A percentile compares a stretch with the other conserved stretches of the same genome.
These are phyloP conservation scores for Leptographium lundbergii DNA, from an alignment of 2,329 filamentous ascomycete species.

Conservation along the genomic window DNA sequence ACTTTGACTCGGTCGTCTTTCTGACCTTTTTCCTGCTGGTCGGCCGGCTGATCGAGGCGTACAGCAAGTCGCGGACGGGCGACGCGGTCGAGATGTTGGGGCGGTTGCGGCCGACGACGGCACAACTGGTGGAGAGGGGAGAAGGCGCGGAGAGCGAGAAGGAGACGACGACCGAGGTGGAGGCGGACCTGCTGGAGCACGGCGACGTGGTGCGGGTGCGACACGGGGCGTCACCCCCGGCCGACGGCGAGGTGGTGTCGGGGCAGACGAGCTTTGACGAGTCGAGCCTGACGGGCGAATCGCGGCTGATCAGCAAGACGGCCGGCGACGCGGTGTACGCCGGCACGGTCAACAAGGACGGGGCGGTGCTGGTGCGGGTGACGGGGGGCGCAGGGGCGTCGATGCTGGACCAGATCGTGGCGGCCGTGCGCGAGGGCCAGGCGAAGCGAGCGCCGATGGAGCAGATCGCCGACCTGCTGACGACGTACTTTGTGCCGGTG, in stretches of 20 bases:
- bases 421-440: slow-evolving; percentile 65
- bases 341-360: slow-evolving; percentile 61
- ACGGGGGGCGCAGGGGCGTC: slow-evolving; percentile 55
- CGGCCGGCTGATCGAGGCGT: slow-evolving; percentile 68
- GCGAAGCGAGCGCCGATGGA: slow-evolving; percentile 65
- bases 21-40: slow-evolving; percentile 74
- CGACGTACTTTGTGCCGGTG: slow-evolving; percentile 64
- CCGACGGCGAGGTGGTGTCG: slow-evolving; percentile 57
- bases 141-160: slow-evolving; percentile 11
- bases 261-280: slow-evolving; percentile 69
- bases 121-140: slow-evolving; percentile 48
- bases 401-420: slow-evolving; percentile 70
- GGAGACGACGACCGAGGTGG: slow-evolving; percentile 17
- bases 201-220: slow-evolving; percentile 64
- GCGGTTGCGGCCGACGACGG: slow-evolving; percentile 65
- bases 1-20: slow-evolving; percentile 91
- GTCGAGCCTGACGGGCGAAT: slow-evolving; percentile 76
- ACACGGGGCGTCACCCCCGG: slow-evolving; percentile 72
- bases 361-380: slow-evolving; percentile 48
- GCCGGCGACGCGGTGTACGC: slow-evolving; percentile 54
- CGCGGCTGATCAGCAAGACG: slow-evolving; percentile 50
- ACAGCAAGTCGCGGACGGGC: slow-evolving; percentile 83
- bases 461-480: slow-evolving; percentile 58
- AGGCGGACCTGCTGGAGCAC: slow-evolving; percentile 60
- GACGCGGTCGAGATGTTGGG: slow-evolving; percentile 72